Conservation (phyloP, 129 eudicot genomes). For the Heracleum sosnowskyi region DNA sequence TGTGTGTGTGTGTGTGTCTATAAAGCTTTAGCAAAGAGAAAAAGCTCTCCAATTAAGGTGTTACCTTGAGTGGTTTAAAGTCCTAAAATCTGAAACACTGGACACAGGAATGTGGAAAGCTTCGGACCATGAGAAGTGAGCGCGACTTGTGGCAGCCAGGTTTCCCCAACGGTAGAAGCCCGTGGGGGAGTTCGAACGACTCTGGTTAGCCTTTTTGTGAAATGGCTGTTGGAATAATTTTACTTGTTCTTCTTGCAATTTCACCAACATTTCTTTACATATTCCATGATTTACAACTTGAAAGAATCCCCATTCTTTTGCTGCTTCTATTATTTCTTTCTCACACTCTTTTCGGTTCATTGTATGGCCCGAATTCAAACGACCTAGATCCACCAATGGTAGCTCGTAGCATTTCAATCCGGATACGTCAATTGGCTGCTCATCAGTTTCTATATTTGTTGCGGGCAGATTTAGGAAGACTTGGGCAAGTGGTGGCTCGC, state of each 20-base stretch:
- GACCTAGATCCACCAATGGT: slow-evolving; percentile 18
- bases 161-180: slow-evolving; percentile 23
- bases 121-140: slow-evolving; percentile 30
- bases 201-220: slow-evolving; percentile 7
- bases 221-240: slow-evolving; percentile 23
- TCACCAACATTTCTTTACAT: slow-evolving; percentile 11
- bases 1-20: background rate
- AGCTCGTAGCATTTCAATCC: slow-evolving; percentile 7
- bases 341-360: slow-evolving; percentile 1
- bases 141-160: slow-evolving; percentile 16
- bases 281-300: slow-evolving; percentile 33
- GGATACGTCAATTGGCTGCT: background rate
- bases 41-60: background rate
- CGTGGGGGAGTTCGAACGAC: background rate
- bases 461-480: background rate
- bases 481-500: background rate
- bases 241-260: slow-evolving; percentile 17
- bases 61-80: background rate
- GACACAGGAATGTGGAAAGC: slow-evolving; percentile 30
- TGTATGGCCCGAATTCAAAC: background rate
- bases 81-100: background rate
- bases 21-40: background rate
- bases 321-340: slow-evolving; percentile 21
- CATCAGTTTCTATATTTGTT: background rate
- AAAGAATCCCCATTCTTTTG: slow-evolving; percentile 32